Evolutionary conservation across 2,329 filamentous ascomycete species (phyloP).

Genomic region (Stagonosporopsis vannaccii): DNA sequence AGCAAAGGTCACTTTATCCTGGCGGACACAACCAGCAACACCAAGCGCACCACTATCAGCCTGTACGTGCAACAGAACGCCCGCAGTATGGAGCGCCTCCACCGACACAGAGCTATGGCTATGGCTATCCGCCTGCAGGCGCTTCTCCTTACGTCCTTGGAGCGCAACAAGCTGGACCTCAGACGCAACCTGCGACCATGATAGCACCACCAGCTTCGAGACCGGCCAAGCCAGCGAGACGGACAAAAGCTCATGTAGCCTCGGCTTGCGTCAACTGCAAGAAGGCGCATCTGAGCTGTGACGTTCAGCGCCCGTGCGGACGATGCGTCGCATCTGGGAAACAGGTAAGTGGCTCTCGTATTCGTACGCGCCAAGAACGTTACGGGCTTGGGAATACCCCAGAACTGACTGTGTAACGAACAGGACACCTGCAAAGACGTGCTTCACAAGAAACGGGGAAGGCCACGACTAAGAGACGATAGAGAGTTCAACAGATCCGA

Average conservation of each 20-base stretch:
- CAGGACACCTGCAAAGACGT: slow-evolving; percentile 82
- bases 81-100: slow-evolving; percentile 34
- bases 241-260: slow-evolving; percentile 80
- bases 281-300: slow-evolving; percentile 75
- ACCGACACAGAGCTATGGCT: slow-evolving; percentile 38
- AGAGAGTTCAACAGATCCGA: slow-evolving; percentile 44
- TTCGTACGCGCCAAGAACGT: slow-evolving; percentile 10
- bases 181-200: slow-evolving; percentile 43
- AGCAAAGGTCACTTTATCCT: slow-evolving; percentile 41
- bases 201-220: slow-evolving; percentile 42
- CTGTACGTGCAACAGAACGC: slow-evolving; percentile 34
- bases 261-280: slow-evolving; percentile 88
- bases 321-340: slow-evolving; percentile 81
- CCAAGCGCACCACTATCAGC: slow-evolving; percentile 37
- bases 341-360: slow-evolving; percentile 53
- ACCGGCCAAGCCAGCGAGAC: slow-evolving; percentile 46
- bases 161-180: slow-evolving; percentile 38
- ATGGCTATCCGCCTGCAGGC: slow-evolving; percentile 36
- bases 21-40: slow-evolving; percentile 36
- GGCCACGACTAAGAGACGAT: slow-evolving; percentile 75
- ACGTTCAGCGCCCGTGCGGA: slow-evolving; percentile 76
- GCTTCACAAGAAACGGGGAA: slow-evolving; percentile 83
- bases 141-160: slow-evolving; percentile 35
- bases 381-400: slow-evolving; percentile 4
- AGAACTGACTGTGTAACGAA: slow-evolving; percentile 24